phyloP scores from a whole-genome alignment of 805 yeast genomes.

The Candida golubevii region DNA sequence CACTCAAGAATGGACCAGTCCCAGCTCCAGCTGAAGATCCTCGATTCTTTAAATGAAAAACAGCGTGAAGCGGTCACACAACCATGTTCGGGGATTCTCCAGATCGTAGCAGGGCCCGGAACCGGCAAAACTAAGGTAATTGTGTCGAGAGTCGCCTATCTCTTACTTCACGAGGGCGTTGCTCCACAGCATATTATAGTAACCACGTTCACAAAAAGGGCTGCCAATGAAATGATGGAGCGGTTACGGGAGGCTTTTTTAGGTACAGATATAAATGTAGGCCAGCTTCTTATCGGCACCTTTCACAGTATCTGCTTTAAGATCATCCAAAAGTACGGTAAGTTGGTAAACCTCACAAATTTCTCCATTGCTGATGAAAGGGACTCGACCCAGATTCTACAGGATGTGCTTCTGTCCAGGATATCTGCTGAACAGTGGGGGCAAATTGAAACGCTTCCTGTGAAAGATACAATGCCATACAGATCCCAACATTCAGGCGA shows the following conservation, averaged over 20 bases:
- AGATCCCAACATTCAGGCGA: slow-evolving; percentile 9
- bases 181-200: slow-evolving; percentile 67
- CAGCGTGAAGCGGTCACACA: slow-evolving; percentile 43
- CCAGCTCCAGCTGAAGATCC: slow-evolving; percentile 5
- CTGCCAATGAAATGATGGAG: slow-evolving; percentile 79
- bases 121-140: slow-evolving; percentile 81
- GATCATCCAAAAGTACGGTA: slow-evolving; percentile 54
- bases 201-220: slow-evolving; percentile 90
- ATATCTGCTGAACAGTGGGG: slow-evolving; percentile 19
- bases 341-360: slow-evolving; percentile 38
- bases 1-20: background rate
- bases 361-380: slow-evolving; percentile 62
- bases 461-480: slow-evolving; percentile 14
- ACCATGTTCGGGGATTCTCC: slow-evolving; percentile 32
- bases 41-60: slow-evolving; percentile 31
- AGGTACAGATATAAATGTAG: slow-evolving; percentile 32
- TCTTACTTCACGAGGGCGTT: slow-evolving; percentile 48
- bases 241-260: slow-evolving; percentile 44
- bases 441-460: slow-evolving; percentile 10
- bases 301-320: slow-evolving; percentile 80
- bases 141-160: slow-evolving; percentile 70
- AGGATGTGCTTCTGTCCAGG: slow-evolving; percentile 32
- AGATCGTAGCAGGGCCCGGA: slow-evolving; percentile 59
- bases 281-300: slow-evolving; percentile 70
- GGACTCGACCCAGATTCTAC: slow-evolving; percentile 49